Conservation (phyloP, 768 basidiomycete species). For the Rhodocollybia butyracea region DNA sequence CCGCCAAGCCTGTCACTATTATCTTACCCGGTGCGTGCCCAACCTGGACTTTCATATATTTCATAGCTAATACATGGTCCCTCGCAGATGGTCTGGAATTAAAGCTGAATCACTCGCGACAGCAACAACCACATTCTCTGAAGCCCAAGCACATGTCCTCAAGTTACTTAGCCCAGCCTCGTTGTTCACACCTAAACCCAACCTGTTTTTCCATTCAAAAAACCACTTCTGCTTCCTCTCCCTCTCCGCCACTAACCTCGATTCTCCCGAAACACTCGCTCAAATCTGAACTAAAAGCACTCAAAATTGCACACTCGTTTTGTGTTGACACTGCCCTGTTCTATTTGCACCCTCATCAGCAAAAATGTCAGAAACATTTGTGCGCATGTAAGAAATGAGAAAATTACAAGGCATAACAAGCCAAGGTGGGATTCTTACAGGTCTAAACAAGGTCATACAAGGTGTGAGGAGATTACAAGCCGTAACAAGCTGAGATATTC, state of each 20-base stretch:
- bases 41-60: background rate
- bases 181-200: conserved; percentile 25
- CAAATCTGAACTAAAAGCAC: conserved; percentile 87
- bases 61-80: too few species aligned
- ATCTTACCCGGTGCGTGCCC: conserved; percentile 74
- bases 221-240: conserved; percentile 22
- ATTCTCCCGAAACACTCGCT: conserved; percentile 94
- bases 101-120: conserved; percentile 65
- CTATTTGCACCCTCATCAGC: conserved; percentile 95
- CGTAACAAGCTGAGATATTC: too few species aligned
- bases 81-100: conserved; percentile 87
- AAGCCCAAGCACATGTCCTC: conserved; percentile 74
- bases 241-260: conserved; percentile 45
- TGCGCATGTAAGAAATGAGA: too few species aligned
- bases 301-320: conserved; percentile 80
- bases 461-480: too few species aligned
- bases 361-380: too few species aligned
- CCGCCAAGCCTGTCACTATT: conserved; percentile 77
- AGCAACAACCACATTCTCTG: conserved; percentile 75
- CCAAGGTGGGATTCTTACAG: too few species aligned
- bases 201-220: conserved; percentile 37
- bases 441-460: too few species aligned
- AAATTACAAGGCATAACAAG: too few species aligned
- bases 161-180: conserved; percentile 49
- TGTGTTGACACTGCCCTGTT: conserved; percentile 91